Evolutionary conservation across 78 protist genomes (phyloP), one percentile per base, ranked within the genome.

Genomic region (Planoprotostelium fungivorum): DNA sequence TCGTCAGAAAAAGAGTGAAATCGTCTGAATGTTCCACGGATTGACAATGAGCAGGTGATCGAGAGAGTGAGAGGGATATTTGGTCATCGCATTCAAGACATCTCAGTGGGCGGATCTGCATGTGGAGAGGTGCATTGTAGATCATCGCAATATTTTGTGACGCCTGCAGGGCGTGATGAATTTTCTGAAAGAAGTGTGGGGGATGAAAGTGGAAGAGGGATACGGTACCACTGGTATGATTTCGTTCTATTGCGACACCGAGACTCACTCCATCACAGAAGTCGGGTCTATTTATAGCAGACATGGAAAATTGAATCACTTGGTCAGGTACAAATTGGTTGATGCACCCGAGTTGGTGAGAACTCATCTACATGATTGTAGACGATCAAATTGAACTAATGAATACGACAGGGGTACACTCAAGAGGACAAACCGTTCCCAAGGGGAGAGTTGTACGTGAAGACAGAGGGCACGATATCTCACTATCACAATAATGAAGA

Each of bases 401-500:
- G 16, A 51, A 51, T 51, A 25, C 73, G 73, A 51, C n/a, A 51
- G 73, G 87, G 87, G 0, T 88, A 90, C n/a, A 85, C n/a, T 9
- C 89, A 90, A 29, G 86, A 85, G 5, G 96, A 94, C 63, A 63
- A 84, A 73, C 96, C 96, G 28, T 29, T 86, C 63, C 94, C 94
- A 28, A 34, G 96, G 25, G 96, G 96, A 39, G 98, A 98, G 84
- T 28, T 98, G 10, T 35, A 35, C 35, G 90, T 97, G 28, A 87
- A 93, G 34, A 93, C 96, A 31, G 84, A 89, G 0, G 16, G 63
- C 28, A 89, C 97, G 88, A 37, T 87, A 36, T 37, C 25, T 0
- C 97, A 98, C 16, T 98, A 98, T 90, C 96, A 94, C 86, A 92
- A 94, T 38, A 84, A 92, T 37, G 37, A 86, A 23, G 86, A 86